phyloP scores from a whole-genome alignment of 108 stramenopile genomes.

The Nitzschia palea region DNA sequence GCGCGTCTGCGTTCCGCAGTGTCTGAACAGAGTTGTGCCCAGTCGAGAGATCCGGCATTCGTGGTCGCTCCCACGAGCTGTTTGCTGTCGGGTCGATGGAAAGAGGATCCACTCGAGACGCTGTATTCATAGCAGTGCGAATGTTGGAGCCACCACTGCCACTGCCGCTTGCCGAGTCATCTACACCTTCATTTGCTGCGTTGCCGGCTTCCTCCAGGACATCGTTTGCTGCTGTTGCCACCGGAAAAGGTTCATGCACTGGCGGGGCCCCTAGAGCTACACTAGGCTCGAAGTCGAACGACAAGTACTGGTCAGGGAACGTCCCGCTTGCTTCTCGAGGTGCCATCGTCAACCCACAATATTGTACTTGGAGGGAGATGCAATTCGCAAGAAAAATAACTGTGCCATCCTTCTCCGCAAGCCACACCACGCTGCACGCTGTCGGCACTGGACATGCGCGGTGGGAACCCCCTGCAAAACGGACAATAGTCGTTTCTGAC shows the following conservation, averaged over 20 bases:
- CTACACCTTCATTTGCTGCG: not conserved
- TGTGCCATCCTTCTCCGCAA: not conserved
- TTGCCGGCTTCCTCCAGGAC: slow-evolving; percentile 6
- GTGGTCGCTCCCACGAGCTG: slow-evolving; percentile 1
- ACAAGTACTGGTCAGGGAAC: slow-evolving; percentile 71
- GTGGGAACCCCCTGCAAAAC: not conserved
- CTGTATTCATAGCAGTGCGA: slow-evolving; percentile 2
- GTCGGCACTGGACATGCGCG: not conserved
- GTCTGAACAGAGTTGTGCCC: slow-evolving; percentile 8
- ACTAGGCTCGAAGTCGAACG: slow-evolving; percentile 65
- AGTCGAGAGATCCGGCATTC: slow-evolving; percentile 7
- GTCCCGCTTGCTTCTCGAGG: slow-evolving; percentile 77
- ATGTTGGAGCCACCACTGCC: not conserved
- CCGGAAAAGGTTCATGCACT: slow-evolving; percentile 41
- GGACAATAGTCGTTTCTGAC: not conserved
- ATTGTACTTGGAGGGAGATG: not conserved
- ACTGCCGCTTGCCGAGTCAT: slow-evolving; percentile 14
- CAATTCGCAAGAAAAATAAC: slow-evolving; percentile 16
- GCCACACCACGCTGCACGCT: not conserved
- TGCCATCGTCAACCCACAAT: slow-evolving; percentile 49
- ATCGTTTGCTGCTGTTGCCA: slow-evolving; percentile 7
- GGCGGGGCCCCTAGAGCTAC: slow-evolving; percentile 30
- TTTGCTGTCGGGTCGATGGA: slow-evolving; percentile 64
- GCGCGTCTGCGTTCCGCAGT: slow-evolving; percentile 6
- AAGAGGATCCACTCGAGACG: slow-evolving; percentile 53